Percentiles rank a stretch among this genome's conserved stretches.
These are phyloP conservation scores for Cunninghamia lanceolata DNA, from an alignment of 75 land plant genomes.

Conservation along the genomic window DNA sequence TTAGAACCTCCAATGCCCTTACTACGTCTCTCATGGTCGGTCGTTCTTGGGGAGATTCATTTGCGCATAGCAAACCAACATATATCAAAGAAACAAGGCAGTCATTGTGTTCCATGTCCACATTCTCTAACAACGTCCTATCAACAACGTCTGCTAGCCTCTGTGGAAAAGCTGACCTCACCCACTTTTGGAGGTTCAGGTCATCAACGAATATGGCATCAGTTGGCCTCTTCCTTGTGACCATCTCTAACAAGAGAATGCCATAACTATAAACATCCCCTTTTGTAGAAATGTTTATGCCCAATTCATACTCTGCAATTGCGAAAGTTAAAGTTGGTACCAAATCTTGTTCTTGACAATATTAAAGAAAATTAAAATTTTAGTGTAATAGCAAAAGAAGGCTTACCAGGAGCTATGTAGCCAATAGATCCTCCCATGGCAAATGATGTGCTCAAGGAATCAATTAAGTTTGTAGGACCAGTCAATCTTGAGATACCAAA, in stretches of 20 bases:
- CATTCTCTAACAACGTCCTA: too few species aligned
- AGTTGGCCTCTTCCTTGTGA: neutral
- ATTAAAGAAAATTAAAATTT: neutral
- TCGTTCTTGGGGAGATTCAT: too few species aligned
- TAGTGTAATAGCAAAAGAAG: too few species aligned
- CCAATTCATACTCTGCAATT: neutral
- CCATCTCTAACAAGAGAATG: neutral
- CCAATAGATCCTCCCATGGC: neutral
- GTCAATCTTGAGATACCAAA: conserved; percentile 16
- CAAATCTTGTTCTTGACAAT: neutral
- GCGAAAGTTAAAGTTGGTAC: neutral
- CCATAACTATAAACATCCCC: neutral
- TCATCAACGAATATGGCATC: neutral
- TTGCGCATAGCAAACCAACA: too few species aligned
- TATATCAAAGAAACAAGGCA: too few species aligned
- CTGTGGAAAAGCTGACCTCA: too few species aligned
- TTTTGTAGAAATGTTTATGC: neutral
- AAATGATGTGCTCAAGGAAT: neutral
- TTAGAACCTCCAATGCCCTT: too few species aligned
- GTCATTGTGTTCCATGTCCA: too few species aligned
- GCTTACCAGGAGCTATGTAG: neutral
- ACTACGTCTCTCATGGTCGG: too few species aligned
- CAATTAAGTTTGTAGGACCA: neutral
- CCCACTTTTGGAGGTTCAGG: too few species aligned
- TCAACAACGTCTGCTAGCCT: too few species aligned